A percentile compares a stretch with the other conserved stretches of the same genome.
These are phyloP conservation scores for Pythium dissotocum DNA, from an alignment of 352 stramenopile genomes.

Conservation along the genomic window DNA sequence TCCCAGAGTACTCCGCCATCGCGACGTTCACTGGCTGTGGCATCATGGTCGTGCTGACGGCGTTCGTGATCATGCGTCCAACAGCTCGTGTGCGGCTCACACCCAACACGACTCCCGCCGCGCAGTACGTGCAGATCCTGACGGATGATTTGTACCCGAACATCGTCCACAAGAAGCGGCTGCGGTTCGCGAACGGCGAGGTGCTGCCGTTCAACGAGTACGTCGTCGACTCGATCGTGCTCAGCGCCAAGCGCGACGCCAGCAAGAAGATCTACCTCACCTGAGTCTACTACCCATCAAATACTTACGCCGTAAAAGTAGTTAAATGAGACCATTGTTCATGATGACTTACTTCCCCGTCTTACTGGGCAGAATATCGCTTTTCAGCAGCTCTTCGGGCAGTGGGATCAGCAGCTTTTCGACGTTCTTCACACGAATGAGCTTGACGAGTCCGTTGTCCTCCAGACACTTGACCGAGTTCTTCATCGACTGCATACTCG, in stretches of 20 bases:
- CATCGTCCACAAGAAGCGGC: slow-evolving; percentile 69
- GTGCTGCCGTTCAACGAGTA: slow-evolving; percentile 71
- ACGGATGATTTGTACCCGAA: slow-evolving; percentile 73
- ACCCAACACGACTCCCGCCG: slow-evolving; percentile 59
- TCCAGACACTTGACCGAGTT: slow-evolving; percentile 64
- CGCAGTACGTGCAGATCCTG: slow-evolving; percentile 70
- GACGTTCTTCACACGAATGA: slow-evolving; percentile 35
- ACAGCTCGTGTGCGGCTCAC: slow-evolving; percentile 54
- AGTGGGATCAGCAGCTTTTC: slow-evolving; percentile 59
- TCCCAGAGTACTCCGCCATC: slow-evolving; percentile 41
- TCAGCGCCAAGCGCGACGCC: slow-evolving; percentile 55
- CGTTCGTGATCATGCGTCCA: slow-evolving; percentile 54
- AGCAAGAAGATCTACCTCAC: slow-evolving; percentile 62
- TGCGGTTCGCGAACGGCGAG: slow-evolving; percentile 65
- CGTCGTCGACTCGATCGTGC: slow-evolving; percentile 58
- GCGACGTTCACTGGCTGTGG: slow-evolving; percentile 53
- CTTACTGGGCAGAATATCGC: slow-evolving; percentile 31
- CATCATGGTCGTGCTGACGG: slow-evolving; percentile 53
- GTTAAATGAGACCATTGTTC: too few relatives aligned
- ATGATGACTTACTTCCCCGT: not conserved
- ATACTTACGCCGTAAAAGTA: too few relatives aligned
- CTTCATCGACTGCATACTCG: slow-evolving; percentile 54
- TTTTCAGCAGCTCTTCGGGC: slow-evolving; percentile 38
- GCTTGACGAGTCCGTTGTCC: slow-evolving; percentile 54
- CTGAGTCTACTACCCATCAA: too few relatives aligned